Evolutionary conservation across 176 grass and related monocot genomes (phyloP).

Genomic region (Cenchrus fungigraminus): DNA sequence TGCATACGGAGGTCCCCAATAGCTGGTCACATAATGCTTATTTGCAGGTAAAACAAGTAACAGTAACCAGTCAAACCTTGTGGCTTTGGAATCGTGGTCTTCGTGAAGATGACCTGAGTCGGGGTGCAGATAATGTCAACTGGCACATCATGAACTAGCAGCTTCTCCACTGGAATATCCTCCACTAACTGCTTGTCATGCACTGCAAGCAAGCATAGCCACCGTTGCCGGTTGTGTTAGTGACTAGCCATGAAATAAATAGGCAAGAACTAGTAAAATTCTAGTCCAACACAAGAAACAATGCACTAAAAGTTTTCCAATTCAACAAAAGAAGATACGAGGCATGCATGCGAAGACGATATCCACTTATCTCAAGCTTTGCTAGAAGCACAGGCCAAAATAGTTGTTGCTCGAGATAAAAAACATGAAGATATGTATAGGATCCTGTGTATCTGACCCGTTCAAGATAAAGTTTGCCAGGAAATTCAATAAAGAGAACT

Average conservation of each 20-base stretch:
- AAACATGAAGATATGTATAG: not conserved
- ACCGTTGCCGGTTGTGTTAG: not conserved
- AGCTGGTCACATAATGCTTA: not conserved
- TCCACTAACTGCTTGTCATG: conserved; percentile 95
- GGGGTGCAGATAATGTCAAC: conserved; percentile 95
- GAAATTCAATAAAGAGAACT: conserved; percentile 37
- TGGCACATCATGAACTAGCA: conserved; percentile 91
- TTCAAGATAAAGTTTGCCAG: not conserved
- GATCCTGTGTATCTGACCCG: not conserved
- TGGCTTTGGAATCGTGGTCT: conserved; percentile 82
- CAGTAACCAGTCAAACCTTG: conserved; percentile 59
- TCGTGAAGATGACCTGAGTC: conserved; percentile 87
- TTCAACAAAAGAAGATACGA: conserved; percentile 6
- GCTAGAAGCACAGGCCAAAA: conserved; percentile 4
- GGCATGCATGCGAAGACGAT: not conserved
- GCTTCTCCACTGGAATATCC: conserved; percentile 88
- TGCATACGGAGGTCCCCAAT: conserved; percentile 37
- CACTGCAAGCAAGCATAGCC: conserved; percentile 49
- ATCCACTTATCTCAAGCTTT: conserved; percentile 8
- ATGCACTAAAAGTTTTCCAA: not conserved
- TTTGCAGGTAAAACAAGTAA: conserved; percentile 21
- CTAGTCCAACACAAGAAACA: not conserved
- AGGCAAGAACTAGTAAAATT: not conserved
- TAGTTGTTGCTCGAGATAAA: not conserved
- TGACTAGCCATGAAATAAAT: conserved; percentile 5